These are phyloP conservation scores for Bryum argenteum DNA, from an alignment of 225 moss, liverwort and hornwort species.

Conservation along the genomic window DNA sequence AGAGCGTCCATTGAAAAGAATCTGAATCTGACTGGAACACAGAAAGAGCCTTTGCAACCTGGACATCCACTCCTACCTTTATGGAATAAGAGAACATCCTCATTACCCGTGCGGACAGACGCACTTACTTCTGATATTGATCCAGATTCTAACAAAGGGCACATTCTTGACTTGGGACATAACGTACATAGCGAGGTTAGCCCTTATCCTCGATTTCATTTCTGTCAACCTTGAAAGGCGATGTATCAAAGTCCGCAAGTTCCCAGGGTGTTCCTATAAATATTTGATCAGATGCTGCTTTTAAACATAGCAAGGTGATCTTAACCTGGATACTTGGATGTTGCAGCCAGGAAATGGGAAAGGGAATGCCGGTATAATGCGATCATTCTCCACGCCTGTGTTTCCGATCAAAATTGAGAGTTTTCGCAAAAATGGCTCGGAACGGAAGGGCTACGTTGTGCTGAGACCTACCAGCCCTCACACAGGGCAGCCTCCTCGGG, in stretches of 20 bases:
- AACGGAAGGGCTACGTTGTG: slow-evolving; percentile 38
- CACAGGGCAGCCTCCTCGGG: slow-evolving; percentile 21
- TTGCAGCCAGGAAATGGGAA: slow-evolving; percentile 33
- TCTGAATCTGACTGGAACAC: slow-evolving; percentile 18
- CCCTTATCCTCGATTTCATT: slow-evolving; percentile 20
- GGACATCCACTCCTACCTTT: slow-evolving; percentile 19
- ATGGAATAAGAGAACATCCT: slow-evolving; percentile 38
- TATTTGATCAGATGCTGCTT: slow-evolving; percentile 16
- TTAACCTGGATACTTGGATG: not conserved
- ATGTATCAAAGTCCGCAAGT: not conserved
- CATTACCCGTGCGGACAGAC: slow-evolving; percentile 36
- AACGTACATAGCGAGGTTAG: slow-evolving; percentile 31
- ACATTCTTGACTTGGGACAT: slow-evolving; percentile 13
- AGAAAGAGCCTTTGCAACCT: slow-evolving; percentile 27
- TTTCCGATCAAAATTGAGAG: slow-evolving; percentile 27
- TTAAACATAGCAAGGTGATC: not conserved
- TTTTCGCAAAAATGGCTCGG: slow-evolving; percentile 30
- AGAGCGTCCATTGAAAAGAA: slow-evolving; percentile 41
- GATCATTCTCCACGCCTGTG: slow-evolving; percentile 45
- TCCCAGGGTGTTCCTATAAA: slow-evolving; percentile 1
- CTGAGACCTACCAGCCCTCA: slow-evolving; percentile 35
- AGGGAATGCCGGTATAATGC: slow-evolving; percentile 29
- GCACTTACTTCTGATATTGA: slow-evolving; percentile 20
- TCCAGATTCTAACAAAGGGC: slow-evolving; percentile 26
- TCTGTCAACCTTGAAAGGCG: not conserved